Evolutionary conservation across 2,329 filamentous ascomycete genomes (phyloP), one percentile per base, ranked within the genome.

Genomic region (Diaporthe aspalathi): DNA sequence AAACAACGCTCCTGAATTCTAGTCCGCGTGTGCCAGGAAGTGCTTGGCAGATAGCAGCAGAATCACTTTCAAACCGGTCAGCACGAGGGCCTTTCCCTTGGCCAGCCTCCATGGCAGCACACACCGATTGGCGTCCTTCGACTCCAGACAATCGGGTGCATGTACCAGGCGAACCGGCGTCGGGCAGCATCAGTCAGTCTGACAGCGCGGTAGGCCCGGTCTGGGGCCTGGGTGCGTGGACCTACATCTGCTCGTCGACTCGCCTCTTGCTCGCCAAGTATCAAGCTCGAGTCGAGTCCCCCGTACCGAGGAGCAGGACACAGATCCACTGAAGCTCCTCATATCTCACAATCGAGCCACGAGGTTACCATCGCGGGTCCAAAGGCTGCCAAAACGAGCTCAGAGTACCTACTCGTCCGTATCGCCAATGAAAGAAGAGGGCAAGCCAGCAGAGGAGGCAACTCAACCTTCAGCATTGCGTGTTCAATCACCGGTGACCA

Each of bases 41-140:
- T 40, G n/a, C n/a, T n/a, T n/a, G 60, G 53, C 66, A 68, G 67
- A 60, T 50, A 56, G 47, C 67, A 60, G 52, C 60, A 56, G 47
- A 53, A 60, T 60, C 60, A 68, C 40, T 35, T 52, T n/a, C 32
- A 32, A 57, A 68, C 67, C 67, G 67, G 67, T 68, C 53, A 68
- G n/a, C n/a, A n/a, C n/a, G n/a, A n/a, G n/a, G 40, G 29, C 29
- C 17, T 43, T n/a, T 27, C 16, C 16, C 38, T 20, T 29, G 17
- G 20, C 22, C 53, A n/a, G 32, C n/a, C 43, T n/a, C 24, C 20
- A 43, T 63, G 66, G 53, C n/a, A 60, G 29, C 27, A 45, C 22
- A 22, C 53, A 38, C 66, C 53, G 60, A 65, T 38, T 38, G 20
- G 38, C 27, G 14, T 50, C 16, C 29, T 38, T 27, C 35, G 35